Base-by-base conservation (phyloP, 1,284 basidiomycete species). In the Moniliella sp. region DNA sequence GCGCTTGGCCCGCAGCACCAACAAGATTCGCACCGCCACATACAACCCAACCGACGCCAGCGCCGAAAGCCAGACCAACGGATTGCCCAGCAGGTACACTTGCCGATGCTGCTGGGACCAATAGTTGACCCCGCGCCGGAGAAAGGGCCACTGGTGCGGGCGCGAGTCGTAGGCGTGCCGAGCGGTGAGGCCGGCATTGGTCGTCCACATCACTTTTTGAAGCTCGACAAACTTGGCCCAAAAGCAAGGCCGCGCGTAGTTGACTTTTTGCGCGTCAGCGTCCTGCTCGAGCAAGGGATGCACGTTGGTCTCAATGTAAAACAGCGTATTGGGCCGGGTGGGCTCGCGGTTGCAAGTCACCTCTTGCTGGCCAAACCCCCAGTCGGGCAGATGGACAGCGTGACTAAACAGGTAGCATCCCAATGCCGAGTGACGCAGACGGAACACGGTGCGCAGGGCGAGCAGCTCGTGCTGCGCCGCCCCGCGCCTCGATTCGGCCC, bases 341-440 rank as follows among this genome's bases (percentile, higher is more conserved):
- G 88, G 86, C 53, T 93, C 88, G 69, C 86, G 86, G 65, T 93
- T 93, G 64, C 84, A 93, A 0, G 84, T 93, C 3, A 64, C 88
- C 57, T 99, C 91, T 61, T 97, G 91, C 63, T 97, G 91, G 49
- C 93, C 86, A 50, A 72, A 97, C 0, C 75, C 91, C 91, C 91
- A 97, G 7, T 91, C 79, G 0, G 91, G 91, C 3, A 99, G 65
- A 63, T 91, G 86, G 51, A 94, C 77, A 62, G 86, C 88, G 67
- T 97, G 91, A 30, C 80, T 86, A 68, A 94, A 99, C 28, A 99
- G 68, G 61, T 93, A 94, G 63, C 88, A 97, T 3, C 83, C 82
- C 0, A 78, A 79, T 43, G 86, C 67, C 12, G 71, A 69, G 63
- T 97, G 91, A 40, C 75, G 67, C 32, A 99, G 65, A 44, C 77